A percentile compares a stretch with the other conserved stretches of the same genome.
Evolutionary conservation across 768 basidiomycete genomes (phyloP).

Genomic region (Naganishia antarctica): DNA sequence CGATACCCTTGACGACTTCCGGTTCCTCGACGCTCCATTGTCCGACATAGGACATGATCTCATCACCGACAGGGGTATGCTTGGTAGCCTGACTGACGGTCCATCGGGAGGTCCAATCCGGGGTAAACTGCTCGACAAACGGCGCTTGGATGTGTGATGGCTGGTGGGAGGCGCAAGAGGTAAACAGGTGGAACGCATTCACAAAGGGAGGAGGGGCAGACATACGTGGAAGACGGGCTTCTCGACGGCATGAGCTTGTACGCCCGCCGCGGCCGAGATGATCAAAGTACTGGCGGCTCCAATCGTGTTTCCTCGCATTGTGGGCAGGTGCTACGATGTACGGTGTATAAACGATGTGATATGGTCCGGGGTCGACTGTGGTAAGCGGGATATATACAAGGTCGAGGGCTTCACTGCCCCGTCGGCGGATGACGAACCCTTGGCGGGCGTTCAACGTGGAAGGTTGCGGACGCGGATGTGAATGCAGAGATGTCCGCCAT

Average conservation of each 20-base stretch:
- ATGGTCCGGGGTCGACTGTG: too few relatives aligned
- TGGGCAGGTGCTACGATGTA: neutral
- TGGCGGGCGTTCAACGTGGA: neutral
- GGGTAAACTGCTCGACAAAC: conserved; percentile 94
- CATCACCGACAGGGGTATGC: conserved; percentile 90
- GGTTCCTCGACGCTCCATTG: conserved; percentile 95
- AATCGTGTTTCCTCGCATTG: conserved; percentile 26
- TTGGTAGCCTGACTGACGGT: conserved; percentile 95
- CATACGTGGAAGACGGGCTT: conserved; percentile 28
- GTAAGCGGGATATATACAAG: too few relatives aligned
- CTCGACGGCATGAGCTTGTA: conserved; percentile 47
- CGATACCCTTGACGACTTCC: conserved; percentile 61
- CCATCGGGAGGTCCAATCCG: conserved; percentile 83
- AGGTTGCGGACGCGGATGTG: neutral
- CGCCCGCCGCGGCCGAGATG: conserved; percentile 63
- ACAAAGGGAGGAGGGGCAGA: conserved; percentile 29
- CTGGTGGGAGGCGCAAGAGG: conserved; percentile 52
- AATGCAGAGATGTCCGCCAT: too few relatives aligned
- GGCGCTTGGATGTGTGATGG: conserved; percentile 72
- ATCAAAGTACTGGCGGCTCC: conserved; percentile 52
- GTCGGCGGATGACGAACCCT: neutral
- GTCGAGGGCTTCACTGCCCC: too few relatives aligned
- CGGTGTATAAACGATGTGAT: neutral
- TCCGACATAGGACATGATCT: conserved; percentile 96
- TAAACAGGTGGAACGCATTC: conserved; percentile 56